Evolutionary conservation across 192 early-diverging fungal genomes (phyloP), one percentile per base, ranked within the genome.

Genomic region (Mortierella claussenii): DNA sequence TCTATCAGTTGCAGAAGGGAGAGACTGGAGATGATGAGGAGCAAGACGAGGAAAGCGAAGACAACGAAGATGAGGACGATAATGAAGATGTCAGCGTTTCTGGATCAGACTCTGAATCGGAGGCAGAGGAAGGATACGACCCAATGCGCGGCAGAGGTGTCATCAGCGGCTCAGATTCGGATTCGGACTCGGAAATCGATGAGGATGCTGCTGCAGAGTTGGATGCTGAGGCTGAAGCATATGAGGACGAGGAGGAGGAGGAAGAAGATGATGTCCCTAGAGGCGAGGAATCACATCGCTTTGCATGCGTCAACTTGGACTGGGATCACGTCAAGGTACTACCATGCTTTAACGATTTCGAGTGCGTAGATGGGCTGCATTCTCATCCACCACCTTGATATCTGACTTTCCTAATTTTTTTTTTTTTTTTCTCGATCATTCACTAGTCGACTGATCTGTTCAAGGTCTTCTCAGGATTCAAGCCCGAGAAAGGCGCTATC

Each of bases 231-330:
- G 76, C 80, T 10, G 81, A 70, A 15, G 85, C 68, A 2, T 48
- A 71, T 0, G 67, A 73, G 9, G 60, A 70, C 0, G 79, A 71
- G 7, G 80, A 83, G 33, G 85, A 80, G 0, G 86, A 82, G n/a
- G 84, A 88, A 37, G 75, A 80, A 23, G 65, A 70, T n/a, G 54
- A 84, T 59, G 74, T 90, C 32, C 81, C 82, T 23, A 52, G 70
- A 63, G 88, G 86, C 18, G 89, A 87, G 3, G 85, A 88, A 53
- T 90, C 96, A 1, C 67, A 74, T 24, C 83, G 96, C 24, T 88
- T 98, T 56, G 97, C 96, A 18, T 85, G 88, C 13, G 93, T 98
- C 26, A 96, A 97, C 66, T 74, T 99, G 88, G 96, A 99, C 74
- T 98, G 97, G 97, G 92, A 95, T 67, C 88, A 98, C 55, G 83